These are phyloP conservation scores for Dothistroma septosporum DNA, from an alignment of 2,329 filamentous ascomycete species.

Conservation along the genomic window DNA sequence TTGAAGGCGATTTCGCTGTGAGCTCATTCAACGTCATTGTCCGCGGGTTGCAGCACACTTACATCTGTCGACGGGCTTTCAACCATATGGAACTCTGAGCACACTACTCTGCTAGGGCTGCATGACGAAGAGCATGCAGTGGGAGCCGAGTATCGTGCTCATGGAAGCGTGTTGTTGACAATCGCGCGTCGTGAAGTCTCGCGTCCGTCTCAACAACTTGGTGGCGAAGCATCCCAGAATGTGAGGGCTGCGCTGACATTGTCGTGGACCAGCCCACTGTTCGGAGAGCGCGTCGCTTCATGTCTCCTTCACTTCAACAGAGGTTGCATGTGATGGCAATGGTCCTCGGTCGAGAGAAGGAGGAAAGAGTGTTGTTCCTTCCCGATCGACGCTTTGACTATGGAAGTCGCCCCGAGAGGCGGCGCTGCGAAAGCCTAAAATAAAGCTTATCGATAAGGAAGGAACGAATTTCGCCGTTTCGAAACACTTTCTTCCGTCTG, in stretches of 20 bases:
- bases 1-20: neutral
- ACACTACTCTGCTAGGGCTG: no score
- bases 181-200: no score
- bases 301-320: neutral
- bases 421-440: neutral
- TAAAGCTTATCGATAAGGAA: conserved; percentile 9
- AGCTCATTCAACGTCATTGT: neutral
- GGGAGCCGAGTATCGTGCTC: no score
- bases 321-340: neutral
- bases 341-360: neutral
- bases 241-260: neutral
- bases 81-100: neutral
- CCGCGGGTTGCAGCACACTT: neutral
- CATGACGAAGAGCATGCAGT: no score
- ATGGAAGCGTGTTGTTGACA: no score
- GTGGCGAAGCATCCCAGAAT: no score
- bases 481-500: neutral
- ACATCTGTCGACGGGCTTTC: neutral
- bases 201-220: no score
- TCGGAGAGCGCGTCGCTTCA: no score
- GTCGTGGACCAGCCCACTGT: neutral
- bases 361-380: neutral
- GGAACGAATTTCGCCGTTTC: neutral
- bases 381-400: no score
- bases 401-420: no score